Evolutionary conservation across 352 stramenopile genomes (phyloP), one percentile per base, ranked within the genome.

Genomic region (Phytophthora hibernalis): DNA sequence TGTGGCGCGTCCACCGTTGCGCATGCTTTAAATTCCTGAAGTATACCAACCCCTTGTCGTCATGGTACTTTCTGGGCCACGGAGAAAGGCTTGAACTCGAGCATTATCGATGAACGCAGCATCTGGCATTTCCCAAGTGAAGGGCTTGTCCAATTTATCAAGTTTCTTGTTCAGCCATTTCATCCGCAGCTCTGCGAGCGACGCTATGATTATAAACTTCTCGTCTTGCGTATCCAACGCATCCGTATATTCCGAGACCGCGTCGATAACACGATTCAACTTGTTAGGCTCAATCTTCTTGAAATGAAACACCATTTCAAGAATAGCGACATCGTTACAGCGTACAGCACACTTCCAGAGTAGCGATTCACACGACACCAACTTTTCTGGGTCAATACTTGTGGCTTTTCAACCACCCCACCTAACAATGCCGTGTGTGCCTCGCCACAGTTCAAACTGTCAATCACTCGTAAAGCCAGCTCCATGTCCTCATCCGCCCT

Each of bases 51-150:
- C 48, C 33, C 12, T n/a, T 18, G 47, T 65, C 5, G 58, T 59
- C 58, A 65, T 65, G 0, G 47, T 50, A 24, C 16, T 37, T 38
- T 59, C 38, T 12, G 40, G 40, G n/a, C 47, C 49, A 22, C 57
- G 28, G 24, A 65, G 52, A 44, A 60, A 59, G 7, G 40, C 26
- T 20, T 61, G 30, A 21, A 44, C 37, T 43, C 63, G 21, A 12
- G 30, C 20, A 38, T 49, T 44, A 20, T 45, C 18, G 7, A 42
- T 20, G 24, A 49, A 65, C 42, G 40, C 11, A 11, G 57, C 45
- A 1, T 52, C 6, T 12, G 57, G 47, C 57, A 65, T 65, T 40
- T 50, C 31, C 57, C 57, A 65, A 3, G 45, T 52, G 13, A 61
- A 61, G 13, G 54, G 42, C n/a, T 35, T 24, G 22, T 40, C 35